Base-by-base conservation (phyloP, 192 early-diverging fungal species). In the Lobosporangium transversale region DNA sequence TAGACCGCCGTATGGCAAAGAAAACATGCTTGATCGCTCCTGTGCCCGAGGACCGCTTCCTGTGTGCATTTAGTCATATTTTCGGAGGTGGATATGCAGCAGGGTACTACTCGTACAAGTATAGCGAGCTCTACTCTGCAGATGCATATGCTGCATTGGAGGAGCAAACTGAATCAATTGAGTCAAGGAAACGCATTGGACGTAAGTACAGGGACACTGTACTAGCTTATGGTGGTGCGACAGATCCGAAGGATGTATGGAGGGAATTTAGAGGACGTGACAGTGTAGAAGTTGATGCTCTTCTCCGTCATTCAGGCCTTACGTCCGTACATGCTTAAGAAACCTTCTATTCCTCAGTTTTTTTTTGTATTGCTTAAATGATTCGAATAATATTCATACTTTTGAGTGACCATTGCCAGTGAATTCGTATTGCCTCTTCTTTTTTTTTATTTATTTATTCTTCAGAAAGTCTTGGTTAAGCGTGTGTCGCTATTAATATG, bases 41-140 rank as follows among this genome's bases (percentile, higher is more conserved):
- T 35, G 58, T 87, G 11, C 66, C 83, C 10, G 78, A 85, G 36
- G 84, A 89, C 48, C 60, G 79, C 23, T 88, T 85, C 67, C 50
- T 89, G n/a, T 87, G 85, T 60, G 70, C 80, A 3, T 89, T 89
- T 27, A 82, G 62, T 23, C 86, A 89, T 61, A 86, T 89, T 60
- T 89, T 87, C 74, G 86, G 80, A 0, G 85, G 85, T 20, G 86
- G 83, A 0, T 89, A 89, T 55, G 74, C 76, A 36, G 86, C 84
- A 3, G 88, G 88, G 0, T 89, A 89, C 57, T 89, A 89, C 56
- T 84, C 86, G 15, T 89, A 89, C 78, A 87, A 87, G 69, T 89
- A 83, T 66, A 86, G 84, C 17, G 86, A 89, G 56, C 83, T 84
- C 0, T 89, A 85, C 54, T 87, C 86, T 24, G 88, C 88, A 10